Base-by-base conservation (phyloP, 768 basidiomycete species). In the Leucosporidium yakuticum region DNA sequence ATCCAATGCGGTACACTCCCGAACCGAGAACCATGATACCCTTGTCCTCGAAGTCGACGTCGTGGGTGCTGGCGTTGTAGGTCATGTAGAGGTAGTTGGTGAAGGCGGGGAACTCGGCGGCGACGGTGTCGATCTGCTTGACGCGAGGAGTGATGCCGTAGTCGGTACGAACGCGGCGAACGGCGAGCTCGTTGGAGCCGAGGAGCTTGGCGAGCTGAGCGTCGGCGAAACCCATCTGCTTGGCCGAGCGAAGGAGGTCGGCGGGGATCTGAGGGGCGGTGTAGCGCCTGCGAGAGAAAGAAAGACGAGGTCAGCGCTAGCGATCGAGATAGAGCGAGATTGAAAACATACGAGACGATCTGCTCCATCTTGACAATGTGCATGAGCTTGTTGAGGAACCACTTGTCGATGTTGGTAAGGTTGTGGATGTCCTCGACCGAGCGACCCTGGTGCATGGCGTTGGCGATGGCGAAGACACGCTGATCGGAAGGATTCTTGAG, bases 81-180 rank as follows among this genome's bases (percentile, higher is more conserved):
- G 94, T 96, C 53, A 89, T 96, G 81, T 99, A 98, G 55, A 99
- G 87, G 79, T 98, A 98, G 82, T 99, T 99, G 64, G 96, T 98
- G 82, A 88, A 91, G 1, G 94, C 93, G 2, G 96, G 95, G 85
- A 97, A 99, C 77, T 98, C 94, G 34, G 96, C 95, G 17, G 96
- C 96, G 64, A 98, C 94, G 0, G 96, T 98, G 75, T 99, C 96
- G 78, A 97, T 99, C 78, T 98, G 95, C 83, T 98, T 98, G 80
- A 96, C 89, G 78, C 91, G 95, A 0, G 94, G 94, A 19, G 83
- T 83, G 74, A 98, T 88, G 44, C 84, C 85, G 57, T 80, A 79
- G 79, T 98, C 95, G 77, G 91, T 88, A 64, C 95, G 89, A 60
- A 93, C 83, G 51, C 88, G 85, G 66, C 95, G 90, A 36, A 98